Evolutionary conservation across 2,329 filamentous ascomycete genomes (phyloP).

Genomic region (Hymenoscyphus occultus): DNA sequence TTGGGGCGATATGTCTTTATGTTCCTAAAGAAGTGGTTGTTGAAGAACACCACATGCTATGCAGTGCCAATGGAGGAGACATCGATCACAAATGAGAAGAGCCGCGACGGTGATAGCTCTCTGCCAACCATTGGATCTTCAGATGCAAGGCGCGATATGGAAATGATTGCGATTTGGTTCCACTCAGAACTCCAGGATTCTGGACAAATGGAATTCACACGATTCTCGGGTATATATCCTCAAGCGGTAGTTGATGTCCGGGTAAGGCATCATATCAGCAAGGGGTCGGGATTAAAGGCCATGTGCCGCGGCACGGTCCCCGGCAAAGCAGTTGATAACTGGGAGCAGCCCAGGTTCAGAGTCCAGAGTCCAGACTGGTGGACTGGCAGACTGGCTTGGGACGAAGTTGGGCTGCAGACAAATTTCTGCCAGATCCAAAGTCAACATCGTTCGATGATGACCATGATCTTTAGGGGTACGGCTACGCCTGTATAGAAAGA

Average conservation of each 20-base stretch:
- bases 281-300: neutral
- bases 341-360: neutral
- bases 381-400: neutral
- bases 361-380: neutral
- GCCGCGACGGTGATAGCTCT: neutral
- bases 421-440: neutral
- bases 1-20: neutral
- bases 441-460: neutral
- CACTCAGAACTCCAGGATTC: neutral
- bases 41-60: neutral
- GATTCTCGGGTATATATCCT: neutral
- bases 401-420: neutral
- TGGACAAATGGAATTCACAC: neutral
- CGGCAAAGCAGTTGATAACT: neutral
- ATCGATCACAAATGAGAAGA: conserved; percentile 5
- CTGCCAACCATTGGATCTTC: neutral
- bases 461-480: neutral
- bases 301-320: neutral
- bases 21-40: neutral
- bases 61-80: neutral
- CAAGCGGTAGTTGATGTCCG: neutral
- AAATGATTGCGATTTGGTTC: neutral
- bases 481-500: neutral
- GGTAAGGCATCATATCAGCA: neutral
- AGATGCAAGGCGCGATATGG: conserved; percentile 1